Evolutionary conservation across 2,329 filamentous ascomycete species (phyloP).

Genomic region (Pyrenochaeta sp.): DNA sequence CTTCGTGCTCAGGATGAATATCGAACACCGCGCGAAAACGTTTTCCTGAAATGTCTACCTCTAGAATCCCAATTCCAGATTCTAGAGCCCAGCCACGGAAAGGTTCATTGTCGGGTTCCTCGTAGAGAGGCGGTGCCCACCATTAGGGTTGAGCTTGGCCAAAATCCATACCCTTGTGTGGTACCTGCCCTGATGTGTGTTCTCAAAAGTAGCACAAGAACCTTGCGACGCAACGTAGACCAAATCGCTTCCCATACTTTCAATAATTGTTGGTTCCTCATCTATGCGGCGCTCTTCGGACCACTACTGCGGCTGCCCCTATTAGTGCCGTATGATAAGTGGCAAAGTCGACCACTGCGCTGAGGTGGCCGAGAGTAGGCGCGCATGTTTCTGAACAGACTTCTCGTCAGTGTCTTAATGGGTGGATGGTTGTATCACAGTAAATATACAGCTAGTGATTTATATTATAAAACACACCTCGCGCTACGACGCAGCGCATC

Average conservation of each 20-base stretch:
- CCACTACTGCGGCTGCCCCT: background rate
- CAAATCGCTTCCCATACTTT: background rate
- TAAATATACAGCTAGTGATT: background rate
- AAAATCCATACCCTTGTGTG: too few species aligned
- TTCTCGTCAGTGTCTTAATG: background rate
- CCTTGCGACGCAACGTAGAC: too few species aligned
- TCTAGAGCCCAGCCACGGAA: background rate
- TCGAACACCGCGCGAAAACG: slow-evolving; percentile 16
- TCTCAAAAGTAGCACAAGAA: too few species aligned
- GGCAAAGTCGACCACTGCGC: background rate
- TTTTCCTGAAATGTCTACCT: slow-evolving; percentile 30
- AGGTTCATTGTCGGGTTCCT: background rate
- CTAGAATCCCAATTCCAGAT: slow-evolving; percentile 18
- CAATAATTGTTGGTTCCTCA: background rate
- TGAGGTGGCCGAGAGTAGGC: background rate
- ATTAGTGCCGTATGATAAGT: background rate
- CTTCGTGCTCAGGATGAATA: slow-evolving; percentile 22
- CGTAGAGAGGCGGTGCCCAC: background rate
- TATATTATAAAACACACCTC: background rate
- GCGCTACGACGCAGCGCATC: too few species aligned
- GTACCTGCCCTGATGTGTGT: too few species aligned
- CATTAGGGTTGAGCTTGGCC: too few species aligned
- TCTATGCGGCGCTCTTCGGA: background rate
- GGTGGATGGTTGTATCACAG: background rate
- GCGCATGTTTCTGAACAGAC: background rate